Evolutionary conservation across 768 basidiomycete genomes (phyloP).

Genomic region (Phlebiopsis flavidoalba): DNA sequence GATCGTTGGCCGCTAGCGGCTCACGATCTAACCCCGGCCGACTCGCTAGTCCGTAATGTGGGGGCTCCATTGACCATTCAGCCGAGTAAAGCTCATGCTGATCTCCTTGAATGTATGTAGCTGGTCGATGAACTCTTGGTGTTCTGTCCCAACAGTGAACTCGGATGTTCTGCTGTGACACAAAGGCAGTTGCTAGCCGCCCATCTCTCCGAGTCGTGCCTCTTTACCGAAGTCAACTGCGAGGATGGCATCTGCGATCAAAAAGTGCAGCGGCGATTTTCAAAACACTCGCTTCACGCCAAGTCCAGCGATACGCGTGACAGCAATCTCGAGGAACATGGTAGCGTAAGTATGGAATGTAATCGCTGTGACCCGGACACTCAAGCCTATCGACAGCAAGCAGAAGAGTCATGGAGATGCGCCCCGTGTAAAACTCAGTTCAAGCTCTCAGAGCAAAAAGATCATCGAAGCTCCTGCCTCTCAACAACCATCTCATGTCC

Average conservation of each 20-base stretch:
- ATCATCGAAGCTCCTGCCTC: conserved; percentile 37
- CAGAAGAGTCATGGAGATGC: neutral
- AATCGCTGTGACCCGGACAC: neutral
- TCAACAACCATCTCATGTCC: conserved; percentile 35
- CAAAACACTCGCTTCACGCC: conserved; percentile 23
- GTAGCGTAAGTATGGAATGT: neutral
- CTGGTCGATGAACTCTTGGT: conserved; percentile 81
- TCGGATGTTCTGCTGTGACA: conserved; percentile 58
- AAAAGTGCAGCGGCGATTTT: conserved; percentile 40
- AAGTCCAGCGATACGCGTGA: neutral
- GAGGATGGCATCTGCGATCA: conserved; percentile 41
- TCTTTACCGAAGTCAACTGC: conserved; percentile 50
- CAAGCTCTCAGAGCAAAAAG: conserved; percentile 16
- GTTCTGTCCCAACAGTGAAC: conserved; percentile 54
- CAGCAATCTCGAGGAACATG: neutral
- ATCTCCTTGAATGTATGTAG: conserved; percentile 30
- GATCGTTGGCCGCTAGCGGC: conserved; percentile 64
- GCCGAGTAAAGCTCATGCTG: neutral
- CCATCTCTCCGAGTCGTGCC: conserved; percentile 61
- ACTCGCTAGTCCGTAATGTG: conserved; percentile 73
- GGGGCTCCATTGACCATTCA: conserved; percentile 21
- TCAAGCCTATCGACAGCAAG: neutral
- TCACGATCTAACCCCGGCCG: conserved; percentile 62
- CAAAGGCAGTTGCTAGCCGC: conserved; percentile 61
- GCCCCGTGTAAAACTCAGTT: neutral